Base-by-base conservation (phyloP, 2,329 filamentous ascomycete genomes). In the Neurospora crassa region DNA sequence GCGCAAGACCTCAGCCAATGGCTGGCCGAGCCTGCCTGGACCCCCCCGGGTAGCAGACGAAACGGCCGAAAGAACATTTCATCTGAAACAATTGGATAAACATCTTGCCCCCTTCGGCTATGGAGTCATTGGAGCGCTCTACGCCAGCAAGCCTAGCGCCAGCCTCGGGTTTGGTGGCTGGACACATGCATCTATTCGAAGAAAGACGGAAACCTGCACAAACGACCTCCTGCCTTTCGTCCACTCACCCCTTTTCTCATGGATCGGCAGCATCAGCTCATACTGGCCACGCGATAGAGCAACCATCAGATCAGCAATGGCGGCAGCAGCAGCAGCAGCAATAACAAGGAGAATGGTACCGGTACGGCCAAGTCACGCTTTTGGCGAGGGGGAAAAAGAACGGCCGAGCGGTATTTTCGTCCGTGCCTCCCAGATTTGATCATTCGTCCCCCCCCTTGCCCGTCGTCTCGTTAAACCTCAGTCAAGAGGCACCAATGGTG, bases 181-280 rank as follows among this genome's bases (percentile, higher is more conserved):
- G 73, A 67, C 72, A 69, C 71, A 70, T 76, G 76, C 76, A 76
- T 77, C 75, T 75, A 74, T 76, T 75, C 78, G 76, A 76, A 77
- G 75, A 76, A 63, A 76, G 74, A 79, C 81, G 81, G 81, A 77
- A 79, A 78, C 78, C 76, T 79, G 80, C 82, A 80, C 81, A 80
- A 78, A 80, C 77, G 76, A 79, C 76, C 72, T 74, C 70, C 71
- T 67, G 67, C 75, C 72, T 74, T 75, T 75, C 74, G 71, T 70
- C 72, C 71, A 72, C 43, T 71, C 74, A 72, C 70, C 70, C 69
- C 68, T 71, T 68, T 71, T 73, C 74, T 73, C 73, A 72, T 76
- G 73, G 73, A 69, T 72, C 73, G 76, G 77, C 74, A 75, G 73
- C 67, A 74, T 74, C 72, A 73, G 72, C 74, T 76, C 72, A 78